phyloP scores from a whole-genome alignment of 2,329 filamentous ascomycete species.

The Pseudocercospora fuligena region DNA sequence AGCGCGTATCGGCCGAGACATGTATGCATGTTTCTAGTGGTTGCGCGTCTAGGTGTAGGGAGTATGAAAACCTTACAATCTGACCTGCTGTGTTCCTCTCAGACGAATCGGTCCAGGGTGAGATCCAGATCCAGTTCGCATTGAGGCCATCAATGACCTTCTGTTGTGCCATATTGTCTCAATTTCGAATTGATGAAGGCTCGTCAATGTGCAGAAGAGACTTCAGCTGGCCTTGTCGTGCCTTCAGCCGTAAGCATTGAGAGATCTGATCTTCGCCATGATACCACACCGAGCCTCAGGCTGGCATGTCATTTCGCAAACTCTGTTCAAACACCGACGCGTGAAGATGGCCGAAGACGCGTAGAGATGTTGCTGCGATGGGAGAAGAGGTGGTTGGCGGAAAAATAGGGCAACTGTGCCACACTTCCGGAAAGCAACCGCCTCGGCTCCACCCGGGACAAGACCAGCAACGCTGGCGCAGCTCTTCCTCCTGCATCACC shows the following conservation, averaged over 20 bases:
- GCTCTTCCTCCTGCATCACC: too few species aligned
- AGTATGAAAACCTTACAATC: constrained; percentile 41
- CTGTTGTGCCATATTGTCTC: background rate
- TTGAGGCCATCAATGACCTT: constrained; percentile 44
- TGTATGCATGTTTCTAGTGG: constrained; percentile 34
- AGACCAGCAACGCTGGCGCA: background rate
- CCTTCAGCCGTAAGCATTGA: background rate
- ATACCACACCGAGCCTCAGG: background rate
- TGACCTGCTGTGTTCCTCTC: constrained; percentile 41
- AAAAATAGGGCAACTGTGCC: background rate
- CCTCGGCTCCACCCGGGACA: background rate
- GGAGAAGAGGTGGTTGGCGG: background rate
- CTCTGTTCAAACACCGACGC: background rate
- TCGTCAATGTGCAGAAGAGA: background rate
- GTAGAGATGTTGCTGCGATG: background rate
- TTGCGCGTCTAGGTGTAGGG: constrained; percentile 28
- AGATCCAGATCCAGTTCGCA: constrained; percentile 48
- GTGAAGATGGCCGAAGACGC: background rate
- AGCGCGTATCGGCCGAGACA: constrained; percentile 50
- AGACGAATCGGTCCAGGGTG: constrained; percentile 43
- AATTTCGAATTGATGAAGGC: background rate
- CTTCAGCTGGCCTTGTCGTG: too few species aligned
- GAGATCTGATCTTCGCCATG: background rate
- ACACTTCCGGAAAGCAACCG: background rate
- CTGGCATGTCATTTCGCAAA: background rate